phyloP scores from a whole-genome alignment of 176 grass and related monocot genomes.

The Carex parvula region DNA sequence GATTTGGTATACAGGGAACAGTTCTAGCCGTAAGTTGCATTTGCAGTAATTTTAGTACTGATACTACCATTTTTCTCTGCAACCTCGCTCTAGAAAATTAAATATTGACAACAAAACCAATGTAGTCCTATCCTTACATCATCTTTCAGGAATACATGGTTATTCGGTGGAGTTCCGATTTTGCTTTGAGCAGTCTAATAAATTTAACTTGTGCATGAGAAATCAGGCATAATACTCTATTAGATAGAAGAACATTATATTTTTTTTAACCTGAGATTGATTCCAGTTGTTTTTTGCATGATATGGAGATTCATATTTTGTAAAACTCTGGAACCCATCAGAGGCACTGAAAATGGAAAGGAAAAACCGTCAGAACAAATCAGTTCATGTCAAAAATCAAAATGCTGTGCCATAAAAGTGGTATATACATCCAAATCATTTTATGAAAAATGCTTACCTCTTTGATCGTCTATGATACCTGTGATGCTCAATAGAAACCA shows the following conservation, averaged over 20 bases:
- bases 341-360: conserved; percentile 6
- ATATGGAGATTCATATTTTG: background rate
- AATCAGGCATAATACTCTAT: background rate
- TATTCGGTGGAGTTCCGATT: conserved; percentile 40
- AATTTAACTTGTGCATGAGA: background rate
- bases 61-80: background rate
- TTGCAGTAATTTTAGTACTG: background rate
- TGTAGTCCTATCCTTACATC: conserved; percentile 40
- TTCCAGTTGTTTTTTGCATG: background rate
- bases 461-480: conserved; percentile 21
- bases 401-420: background rate
- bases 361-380: background rate
- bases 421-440: background rate
- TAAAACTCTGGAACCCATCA: background rate
- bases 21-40: background rate
- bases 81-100: background rate
- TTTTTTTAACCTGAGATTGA: conserved; percentile 11
- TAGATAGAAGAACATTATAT: background rate
- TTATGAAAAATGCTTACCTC: background rate
- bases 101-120: background rate
- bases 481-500: background rate
- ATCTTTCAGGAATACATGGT: conserved; percentile 56
- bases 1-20: background rate
- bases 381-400: background rate
- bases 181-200: conserved; percentile 20